Evolutionary conservation across 108 stramenopile genomes (phyloP).

Genomic region (Fragilaria crotonensis): DNA sequence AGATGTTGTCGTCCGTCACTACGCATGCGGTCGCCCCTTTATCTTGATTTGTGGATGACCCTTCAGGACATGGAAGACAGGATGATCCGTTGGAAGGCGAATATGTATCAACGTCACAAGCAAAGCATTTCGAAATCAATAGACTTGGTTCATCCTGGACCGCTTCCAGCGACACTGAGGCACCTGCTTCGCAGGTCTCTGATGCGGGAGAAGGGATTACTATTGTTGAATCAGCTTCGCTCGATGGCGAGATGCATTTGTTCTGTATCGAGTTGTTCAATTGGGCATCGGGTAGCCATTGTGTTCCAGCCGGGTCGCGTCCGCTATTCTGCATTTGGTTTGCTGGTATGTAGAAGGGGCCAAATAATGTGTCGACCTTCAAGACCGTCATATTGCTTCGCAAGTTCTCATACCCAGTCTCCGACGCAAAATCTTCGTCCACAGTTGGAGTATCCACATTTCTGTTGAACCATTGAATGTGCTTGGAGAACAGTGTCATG

Average conservation of each 20-base stretch:
- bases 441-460: slow-evolving; percentile 21
- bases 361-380: slow-evolving; percentile 43
- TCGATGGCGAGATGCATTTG: neutral
- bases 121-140: neutral
- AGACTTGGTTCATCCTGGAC: neutral
- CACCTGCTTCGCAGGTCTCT: neutral
- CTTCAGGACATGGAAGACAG: neutral
- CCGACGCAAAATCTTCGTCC: slow-evolving; percentile 5
- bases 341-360: slow-evolving; percentile 34
- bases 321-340: slow-evolving; percentile 37
- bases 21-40: neutral
- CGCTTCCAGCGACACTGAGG: neutral
- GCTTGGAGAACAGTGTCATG: slow-evolving; percentile 24
- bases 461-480: slow-evolving; percentile 17
- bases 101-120: neutral
- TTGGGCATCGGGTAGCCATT: slow-evolving; percentile 24
- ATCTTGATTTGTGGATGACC: neutral
- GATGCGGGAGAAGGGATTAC: neutral
- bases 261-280: neutral
- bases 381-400: slow-evolving; percentile 30
- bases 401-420: slow-evolving; percentile 27
- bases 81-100: neutral
- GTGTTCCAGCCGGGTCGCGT: slow-evolving; percentile 42
- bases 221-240: neutral
- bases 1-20: neutral